Evolutionary conservation across 345 rosid species (phyloP).

Genomic region (Gossypium mustelinum): DNA sequence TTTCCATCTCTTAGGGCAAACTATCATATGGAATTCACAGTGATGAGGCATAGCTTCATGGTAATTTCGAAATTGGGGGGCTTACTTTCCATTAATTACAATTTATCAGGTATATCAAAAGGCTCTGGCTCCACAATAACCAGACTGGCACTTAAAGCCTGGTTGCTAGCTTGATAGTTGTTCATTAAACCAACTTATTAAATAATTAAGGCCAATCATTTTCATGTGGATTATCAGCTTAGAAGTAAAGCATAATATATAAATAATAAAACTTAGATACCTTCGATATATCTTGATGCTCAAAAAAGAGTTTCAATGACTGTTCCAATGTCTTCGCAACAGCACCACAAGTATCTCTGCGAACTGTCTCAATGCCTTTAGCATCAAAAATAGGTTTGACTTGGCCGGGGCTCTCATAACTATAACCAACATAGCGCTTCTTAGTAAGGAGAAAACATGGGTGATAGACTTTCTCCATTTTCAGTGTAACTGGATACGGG

Average conservation of each 20-base stretch:
- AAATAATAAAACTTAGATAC: conserved; percentile 29
- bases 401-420: conserved; percentile 81
- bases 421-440: conserved; percentile 95
- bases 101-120: not conserved
- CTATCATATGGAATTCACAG: not conserved
- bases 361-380: conserved; percentile 95
- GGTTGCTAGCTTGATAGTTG: not conserved
- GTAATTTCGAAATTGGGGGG: not conserved
- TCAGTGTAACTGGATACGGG: conserved; percentile 84
- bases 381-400: conserved; percentile 78
- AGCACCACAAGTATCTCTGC: conserved; percentile 85
- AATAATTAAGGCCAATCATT: not conserved
- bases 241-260: not conserved
- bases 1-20: not conserved
- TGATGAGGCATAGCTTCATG: not conserved
- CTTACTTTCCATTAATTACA: not conserved
- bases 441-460: conserved; percentile 93
- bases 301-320: conserved; percentile 74
- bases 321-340: conserved; percentile 90
- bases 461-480: conserved; percentile 95
- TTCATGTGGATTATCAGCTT: conserved; percentile 1
- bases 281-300: conserved; percentile 57
- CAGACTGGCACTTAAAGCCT: not conserved
- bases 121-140: not conserved
- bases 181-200: not conserved